Evolutionary conservation across 169 alveolate genomes (phyloP), one percentile per base, ranked within the genome.

Genomic region (Plasmodium gaboni): DNA sequence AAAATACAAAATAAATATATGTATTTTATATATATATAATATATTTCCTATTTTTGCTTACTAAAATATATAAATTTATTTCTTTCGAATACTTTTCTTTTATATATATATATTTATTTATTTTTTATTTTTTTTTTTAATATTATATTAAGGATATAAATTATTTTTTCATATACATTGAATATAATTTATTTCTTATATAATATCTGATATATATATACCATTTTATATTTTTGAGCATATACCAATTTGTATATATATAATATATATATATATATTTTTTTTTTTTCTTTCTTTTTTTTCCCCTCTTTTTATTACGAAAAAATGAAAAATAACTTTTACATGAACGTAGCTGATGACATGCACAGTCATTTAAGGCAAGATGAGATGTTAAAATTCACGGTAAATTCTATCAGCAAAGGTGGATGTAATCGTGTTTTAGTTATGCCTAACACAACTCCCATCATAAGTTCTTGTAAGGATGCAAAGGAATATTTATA

Each of bases 321-420:
- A 4, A 67, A 24, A 5, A 15, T 9, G 32, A 67, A 17, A 67
- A 44, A 44, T 67, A n/a, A 4, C 9, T 46, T 83, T 48, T n/a
- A 9, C 12, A 32, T 83, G 10, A 85, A 68, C 5, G n/a, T 83
- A 44, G 91, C 86, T 5, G 96, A 94, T 83, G 96, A 94, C 60
- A 93, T 94, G 78, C 96, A 94, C 74, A 89, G 95, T 78, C 96
- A 94, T 57, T 88, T 94, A 44, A 67, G 96, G 88, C 95, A 44
- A 94, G 96, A 42, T 28, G 95, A 95, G 38, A 73, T 53, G 94
- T 48, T 78, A 22, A 28, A 42, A 9, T 70, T 74, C 57, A 88
- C 88, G 1, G 86, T 74, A 5, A 26, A 59, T 17, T 85, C 85
- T n/a, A 15, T 72, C 12, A 65, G 59, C 26, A 60, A 51, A 59